Conservation (phyloP, 2,329 filamentous ascomycete species). For the Botrytis deweyae region DNA sequence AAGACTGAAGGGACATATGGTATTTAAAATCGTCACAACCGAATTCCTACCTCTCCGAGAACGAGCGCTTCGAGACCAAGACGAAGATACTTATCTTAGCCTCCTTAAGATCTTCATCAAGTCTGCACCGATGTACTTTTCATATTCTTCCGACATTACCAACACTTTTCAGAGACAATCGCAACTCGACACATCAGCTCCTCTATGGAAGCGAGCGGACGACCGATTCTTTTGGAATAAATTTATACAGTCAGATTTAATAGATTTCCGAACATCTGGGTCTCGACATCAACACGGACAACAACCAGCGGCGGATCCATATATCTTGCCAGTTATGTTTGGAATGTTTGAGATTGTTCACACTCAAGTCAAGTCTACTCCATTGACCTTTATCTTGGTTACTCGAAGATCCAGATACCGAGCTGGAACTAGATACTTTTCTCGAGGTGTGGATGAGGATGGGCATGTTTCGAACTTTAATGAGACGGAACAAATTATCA, state of each 20-base stretch:
- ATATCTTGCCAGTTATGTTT: constrained; percentile 92
- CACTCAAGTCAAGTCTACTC: constrained; percentile 80
- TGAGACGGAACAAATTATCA: constrained; percentile 90
- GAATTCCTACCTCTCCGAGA: constrained; percentile 94
- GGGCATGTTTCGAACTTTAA: constrained; percentile 99
- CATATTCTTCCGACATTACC: constrained; percentile 93
- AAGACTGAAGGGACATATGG: constrained; percentile 89
- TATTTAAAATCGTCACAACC: constrained; percentile 88
- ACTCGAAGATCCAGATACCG: constrained; percentile 85
- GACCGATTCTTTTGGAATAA: constrained; percentile 99
- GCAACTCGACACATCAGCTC: constrained; percentile 66
- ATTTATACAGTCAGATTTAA: constrained; percentile 86
- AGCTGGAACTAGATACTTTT: constrained; percentile 91
- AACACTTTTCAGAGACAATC: constrained; percentile 96
- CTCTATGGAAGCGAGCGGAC: constrained; percentile 89
- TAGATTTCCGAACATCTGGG: constrained; percentile 73
- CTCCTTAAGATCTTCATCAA: constrained; percentile 81
- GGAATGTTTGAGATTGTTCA: constrained; percentile 91
- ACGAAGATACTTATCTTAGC: constrained; percentile 87
- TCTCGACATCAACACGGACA: constrained; percentile 63
- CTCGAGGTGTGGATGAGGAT: constrained; percentile 86
- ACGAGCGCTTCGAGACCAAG: constrained; percentile 83
- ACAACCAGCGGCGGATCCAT: constrained; percentile 80
- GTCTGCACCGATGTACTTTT: constrained; percentile 92
- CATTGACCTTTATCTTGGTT: constrained; percentile 82